Base-by-base conservation (phyloP, 352 stramenopile genomes). In the Globisporangium irregulare region DNA sequence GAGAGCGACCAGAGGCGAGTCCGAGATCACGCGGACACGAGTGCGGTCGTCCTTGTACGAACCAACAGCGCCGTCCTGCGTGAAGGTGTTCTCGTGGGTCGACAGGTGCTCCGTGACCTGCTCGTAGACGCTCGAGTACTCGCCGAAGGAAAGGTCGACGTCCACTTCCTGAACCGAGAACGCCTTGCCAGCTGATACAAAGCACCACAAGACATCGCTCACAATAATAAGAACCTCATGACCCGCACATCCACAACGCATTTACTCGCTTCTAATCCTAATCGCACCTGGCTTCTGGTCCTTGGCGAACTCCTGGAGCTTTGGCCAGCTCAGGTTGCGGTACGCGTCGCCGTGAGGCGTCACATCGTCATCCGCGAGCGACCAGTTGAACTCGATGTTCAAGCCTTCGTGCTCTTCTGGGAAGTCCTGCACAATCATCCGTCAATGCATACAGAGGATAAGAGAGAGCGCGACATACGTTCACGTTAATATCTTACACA, bases 381-480 rank as follows among this genome's bases (percentile, higher is more conserved):
- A 93, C 87, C 87, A 95, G 73, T 95, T 95, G 66, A 95, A 93
- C 67, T 95, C 85, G 38, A 93, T 92, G 76, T 93, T 87, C 14
- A 93, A 74, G 3, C 82, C 87, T 25, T 93, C 87, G 70, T 87
- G 82, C 72, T 93, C 82, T 66, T 92, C 64, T 5, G 87, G 87
- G 41, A 93, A 82, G n/a, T 90, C 78, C 84, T 92, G 46, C 68
- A 73, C 41, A 27, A 20, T 34, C 50, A 60, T 62, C 50, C 20
- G 56, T 62, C 34, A 68, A 54, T 24, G 62, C 43, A n/a, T 4
- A n/a, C 14, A 48, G 41, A 48, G 41, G 18, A 15, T n/a, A 15
- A 48, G 14, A 48, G 41, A 48, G 41, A 20, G 41, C 14, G 15
- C 36, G 36, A 58, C 54, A 36, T 12, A 56, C 27, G 9, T 36